These are phyloP conservation scores for Elaeagnus macrophylla DNA, from an alignment of 306 rosid genomes.

Conservation along the genomic window DNA sequence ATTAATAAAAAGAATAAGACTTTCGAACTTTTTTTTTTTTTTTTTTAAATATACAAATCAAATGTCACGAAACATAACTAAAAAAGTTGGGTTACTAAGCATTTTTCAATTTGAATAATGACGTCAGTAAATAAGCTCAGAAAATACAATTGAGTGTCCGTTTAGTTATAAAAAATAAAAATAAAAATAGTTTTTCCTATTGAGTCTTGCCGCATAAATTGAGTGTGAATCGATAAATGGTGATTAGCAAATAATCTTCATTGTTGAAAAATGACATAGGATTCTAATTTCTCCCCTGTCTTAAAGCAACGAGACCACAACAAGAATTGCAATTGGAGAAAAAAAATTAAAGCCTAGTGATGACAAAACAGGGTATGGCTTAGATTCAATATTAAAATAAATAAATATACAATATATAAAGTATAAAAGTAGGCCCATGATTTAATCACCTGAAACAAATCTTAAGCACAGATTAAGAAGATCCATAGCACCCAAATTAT, in stretches of 20 bases:
- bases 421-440: constrained; percentile 40
- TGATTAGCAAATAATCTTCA: neutral
- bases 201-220: too few relatives aligned
- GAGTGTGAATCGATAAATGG: too few relatives aligned
- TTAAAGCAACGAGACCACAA: constrained; percentile 13
- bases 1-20: too few relatives aligned
- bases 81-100: too few relatives aligned
- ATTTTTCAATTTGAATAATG: too few relatives aligned
- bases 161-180: too few relatives aligned
- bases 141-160: too few relatives aligned
- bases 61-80: too few relatives aligned
- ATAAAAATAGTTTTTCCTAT: too few relatives aligned
- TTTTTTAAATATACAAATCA: too few relatives aligned
- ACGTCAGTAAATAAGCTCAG: too few relatives aligned
- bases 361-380: constrained; percentile 23
- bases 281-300: constrained; percentile 5
- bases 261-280: neutral
- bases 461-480: constrained; percentile 58
- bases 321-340: neutral
- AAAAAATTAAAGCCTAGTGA: constrained; percentile 1
- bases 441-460: constrained; percentile 63
- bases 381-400: constrained; percentile 1
- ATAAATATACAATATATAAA: neutral
- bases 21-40: too few relatives aligned
- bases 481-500: constrained; percentile 35